Conservation (phyloP, 2,329 filamentous ascomycete species). For the Alternaria brassicicola region DNA sequence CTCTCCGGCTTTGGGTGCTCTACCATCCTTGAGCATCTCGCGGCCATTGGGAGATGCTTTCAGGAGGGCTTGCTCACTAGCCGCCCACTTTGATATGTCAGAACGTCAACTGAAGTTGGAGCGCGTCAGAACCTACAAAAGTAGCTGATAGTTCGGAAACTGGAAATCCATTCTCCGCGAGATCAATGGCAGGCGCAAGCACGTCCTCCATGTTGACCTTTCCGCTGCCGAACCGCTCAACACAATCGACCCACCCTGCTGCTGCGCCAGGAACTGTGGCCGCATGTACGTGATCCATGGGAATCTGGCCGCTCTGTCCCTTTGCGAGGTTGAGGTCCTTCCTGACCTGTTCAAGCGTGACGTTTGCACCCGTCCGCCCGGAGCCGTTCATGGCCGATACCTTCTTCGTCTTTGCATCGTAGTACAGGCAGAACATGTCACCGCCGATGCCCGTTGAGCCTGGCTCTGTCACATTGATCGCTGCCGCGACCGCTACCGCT, state of each 20-base stretch:
- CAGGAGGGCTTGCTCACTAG: slow-evolving; percentile 67
- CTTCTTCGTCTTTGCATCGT: slow-evolving; percentile 79
- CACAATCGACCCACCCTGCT: slow-evolving; percentile 89
- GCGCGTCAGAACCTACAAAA: slow-evolving; percentile 61
- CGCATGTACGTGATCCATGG: slow-evolving; percentile 76
- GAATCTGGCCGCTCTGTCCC: slow-evolving; percentile 66
- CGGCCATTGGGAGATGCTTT: slow-evolving; percentile 81
- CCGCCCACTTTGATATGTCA: slow-evolving; percentile 67
- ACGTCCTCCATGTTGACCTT: slow-evolving; percentile 79
- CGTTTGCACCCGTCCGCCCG: slow-evolving; percentile 76
- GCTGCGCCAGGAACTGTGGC: slow-evolving; percentile 89
- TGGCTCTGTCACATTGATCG: slow-evolving; percentile 91
- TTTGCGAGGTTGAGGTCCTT: slow-evolving; percentile 70
- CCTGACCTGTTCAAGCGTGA: slow-evolving; percentile 72
- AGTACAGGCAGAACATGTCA: slow-evolving; percentile 96
- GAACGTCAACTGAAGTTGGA: neutral
- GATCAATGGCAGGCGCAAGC: slow-evolving; percentile 78
- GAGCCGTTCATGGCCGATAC: slow-evolving; percentile 91
- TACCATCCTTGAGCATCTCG: slow-evolving; percentile 84
- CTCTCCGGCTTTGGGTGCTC: slow-evolving; percentile 80
- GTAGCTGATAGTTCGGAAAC: slow-evolving; percentile 78
- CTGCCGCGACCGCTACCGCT: slow-evolving; percentile 92
- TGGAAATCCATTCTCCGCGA: slow-evolving; percentile 88
- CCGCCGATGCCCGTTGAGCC: slow-evolving; percentile 93
- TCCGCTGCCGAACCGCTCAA: slow-evolving; percentile 88